phyloP scores from a whole-genome alignment of 2,329 filamentous ascomycete genomes.

The Metarhizium humberi region DNA sequence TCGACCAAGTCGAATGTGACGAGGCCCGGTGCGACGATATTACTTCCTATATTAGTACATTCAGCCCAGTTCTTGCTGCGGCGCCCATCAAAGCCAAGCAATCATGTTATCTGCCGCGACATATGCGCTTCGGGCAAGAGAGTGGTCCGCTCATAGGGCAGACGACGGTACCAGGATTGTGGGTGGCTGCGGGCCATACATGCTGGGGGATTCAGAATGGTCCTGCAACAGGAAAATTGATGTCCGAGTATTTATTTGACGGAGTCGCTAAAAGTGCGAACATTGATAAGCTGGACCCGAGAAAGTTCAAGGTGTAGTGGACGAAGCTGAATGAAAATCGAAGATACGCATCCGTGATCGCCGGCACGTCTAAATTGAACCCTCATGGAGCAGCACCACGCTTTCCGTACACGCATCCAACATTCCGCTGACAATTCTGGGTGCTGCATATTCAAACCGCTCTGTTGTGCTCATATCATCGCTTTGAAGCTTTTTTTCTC shows the following conservation, averaged over 20 bases:
- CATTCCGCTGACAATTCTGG: too few species aligned
- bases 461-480: too few species aligned
- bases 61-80: constrained; percentile 57
- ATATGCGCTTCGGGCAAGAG: constrained; percentile 51
- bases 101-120: constrained; percentile 87
- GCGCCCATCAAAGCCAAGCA: constrained; percentile 67
- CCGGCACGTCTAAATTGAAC: too few species aligned
- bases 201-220: constrained; percentile 99
- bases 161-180: constrained; percentile 63
- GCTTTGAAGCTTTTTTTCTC: too few species aligned
- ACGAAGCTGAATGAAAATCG: neutral
- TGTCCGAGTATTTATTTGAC: constrained; percentile 72
- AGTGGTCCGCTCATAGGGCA: constrained; percentile 66
- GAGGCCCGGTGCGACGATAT: constrained; percentile 74
- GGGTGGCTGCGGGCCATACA: constrained; percentile 82
- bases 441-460: too few species aligned
- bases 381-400: too few species aligned
- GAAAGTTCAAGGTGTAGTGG: constrained; percentile 44
- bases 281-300: constrained; percentile 57
- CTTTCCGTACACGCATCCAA: too few species aligned
- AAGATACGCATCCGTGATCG: neutral
- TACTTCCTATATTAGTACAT: constrained; percentile 61
- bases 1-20: constrained; percentile 69
- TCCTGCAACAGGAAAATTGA: constrained; percentile 73
- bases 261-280: constrained; percentile 59